phyloP scores from a whole-genome alignment of 1,284 basidiomycete genomes.

The Xerocomus cyaneibrunnescens region DNA sequence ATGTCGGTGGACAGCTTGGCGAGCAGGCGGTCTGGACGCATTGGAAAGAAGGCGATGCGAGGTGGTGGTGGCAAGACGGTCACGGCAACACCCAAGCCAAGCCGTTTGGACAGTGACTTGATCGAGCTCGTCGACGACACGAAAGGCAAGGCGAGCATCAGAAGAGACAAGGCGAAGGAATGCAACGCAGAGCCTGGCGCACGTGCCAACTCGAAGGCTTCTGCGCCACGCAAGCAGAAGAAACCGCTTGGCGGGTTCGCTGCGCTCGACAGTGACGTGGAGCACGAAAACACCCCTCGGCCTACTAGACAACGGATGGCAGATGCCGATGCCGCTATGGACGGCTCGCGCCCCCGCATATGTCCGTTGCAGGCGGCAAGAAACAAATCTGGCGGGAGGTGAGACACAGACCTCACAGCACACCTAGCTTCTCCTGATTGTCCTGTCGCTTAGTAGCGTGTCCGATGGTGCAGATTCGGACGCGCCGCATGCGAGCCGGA shows the following conservation, averaged over 20 bases:
- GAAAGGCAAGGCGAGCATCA: background rate
- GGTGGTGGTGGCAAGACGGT: background rate
- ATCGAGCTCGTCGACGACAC: conserved; percentile 6
- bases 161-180: conserved; percentile 1
- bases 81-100: background rate
- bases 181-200: background rate
- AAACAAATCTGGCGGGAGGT: conserved; percentile 18
- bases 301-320: conserved; percentile 12
- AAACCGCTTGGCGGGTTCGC: background rate
- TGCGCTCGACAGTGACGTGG: conserved; percentile 7
- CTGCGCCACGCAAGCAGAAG: background rate
- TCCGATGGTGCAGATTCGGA: conserved; percentile 25
- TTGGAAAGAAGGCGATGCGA: conserved; percentile 2
- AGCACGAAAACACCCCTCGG: conserved; percentile 28
- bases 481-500: conserved; percentile 11
- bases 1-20: conserved; percentile 31
- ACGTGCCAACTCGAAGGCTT: background rate
- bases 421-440: background rate
- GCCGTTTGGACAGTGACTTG: conserved; percentile 6
- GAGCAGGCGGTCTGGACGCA: conserved; percentile 8
- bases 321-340: background rate
- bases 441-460: background rate
- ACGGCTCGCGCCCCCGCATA: background rate
- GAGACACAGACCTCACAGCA: background rate
- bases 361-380: conserved; percentile 23